Base-by-base conservation (phyloP, 2,329 filamentous ascomycete species). In the Lithohypha guttulata region DNA sequence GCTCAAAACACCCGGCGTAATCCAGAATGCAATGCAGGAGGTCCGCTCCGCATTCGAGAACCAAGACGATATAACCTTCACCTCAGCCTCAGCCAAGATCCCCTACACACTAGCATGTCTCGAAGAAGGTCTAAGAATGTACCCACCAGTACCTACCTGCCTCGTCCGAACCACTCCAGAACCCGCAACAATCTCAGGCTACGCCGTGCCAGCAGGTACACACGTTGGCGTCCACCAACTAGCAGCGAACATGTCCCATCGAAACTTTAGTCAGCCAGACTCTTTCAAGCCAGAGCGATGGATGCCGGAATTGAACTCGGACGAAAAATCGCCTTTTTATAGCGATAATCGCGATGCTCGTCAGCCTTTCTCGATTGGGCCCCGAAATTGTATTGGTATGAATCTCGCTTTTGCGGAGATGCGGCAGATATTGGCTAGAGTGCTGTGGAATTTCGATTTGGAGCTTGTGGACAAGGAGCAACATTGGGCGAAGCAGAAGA, bases 201-300 rank as follows among this genome's bases (percentile, higher is more conserved):
- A 49, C 7, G 48, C 34, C 20, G 47, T 55, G 3, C 48, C 52
- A 15, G 43, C 41, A 23, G 44, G 68, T 65, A 68, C 62, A 1
- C 47, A 52, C 2, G 57, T 71, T 0, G 56, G 59, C 1, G 55
- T 70, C 1, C 59, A 61, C 29, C 66, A 71, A 23, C 68, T 41
- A 27, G 39, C 47, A 9, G 21, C 45, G 1, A 47, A 45, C 37
- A 46, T 40, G 19, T 39, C 41, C 4, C 21, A 38, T 1, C 8
- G 19, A 7, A 52, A 55, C 39, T 55, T 55, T 38, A 8, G 15
- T 2, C 15, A 23, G 6, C 42, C 53, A 2, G 35, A 46, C 10
- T 42, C 43, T 2, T 55, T 54, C 40, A 32, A 43, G 14, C 53
- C 53, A 2, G 67, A 74, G 48, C 59, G 70, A 0, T 73, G 65